These are phyloP conservation scores for Carpinus fangiana DNA, from an alignment of 306 rosid species.

Conservation along the genomic window DNA sequence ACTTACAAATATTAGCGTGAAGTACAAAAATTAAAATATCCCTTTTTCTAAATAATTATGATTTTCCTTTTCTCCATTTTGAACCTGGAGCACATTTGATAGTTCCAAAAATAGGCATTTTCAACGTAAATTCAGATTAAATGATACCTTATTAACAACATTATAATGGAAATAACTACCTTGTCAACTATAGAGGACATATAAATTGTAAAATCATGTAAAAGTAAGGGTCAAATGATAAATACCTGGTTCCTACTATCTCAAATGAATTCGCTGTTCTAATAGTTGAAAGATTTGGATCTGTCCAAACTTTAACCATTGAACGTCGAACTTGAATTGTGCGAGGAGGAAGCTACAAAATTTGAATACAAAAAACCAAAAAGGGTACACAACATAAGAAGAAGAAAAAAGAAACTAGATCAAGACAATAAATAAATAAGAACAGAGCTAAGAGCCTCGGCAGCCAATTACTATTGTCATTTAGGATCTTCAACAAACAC, in stretches of 20 bases:
- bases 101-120: background rate
- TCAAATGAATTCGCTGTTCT: constrained; percentile 60
- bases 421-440: background rate
- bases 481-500: background rate
- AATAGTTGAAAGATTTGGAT: constrained; percentile 19
- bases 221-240: background rate
- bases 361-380: background rate
- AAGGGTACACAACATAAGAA: background rate
- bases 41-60: background rate
- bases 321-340: constrained; percentile 69
- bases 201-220: background rate
- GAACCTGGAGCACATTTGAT: background rate
- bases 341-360: constrained; percentile 59
- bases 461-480: background rate
- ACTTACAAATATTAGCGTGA: background rate
- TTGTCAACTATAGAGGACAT: background rate
- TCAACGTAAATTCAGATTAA: background rate
- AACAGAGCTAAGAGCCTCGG: background rate
- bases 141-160: background rate
- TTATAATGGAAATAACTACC: too few species aligned
- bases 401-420: background rate
- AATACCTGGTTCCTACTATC: constrained; percentile 74
- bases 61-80: background rate
- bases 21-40: background rate
- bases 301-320: constrained; percentile 66